Evolutionary conservation across 2,329 filamentous ascomycete species (phyloP).

Genomic region (Clonostachys chloroleuca): DNA sequence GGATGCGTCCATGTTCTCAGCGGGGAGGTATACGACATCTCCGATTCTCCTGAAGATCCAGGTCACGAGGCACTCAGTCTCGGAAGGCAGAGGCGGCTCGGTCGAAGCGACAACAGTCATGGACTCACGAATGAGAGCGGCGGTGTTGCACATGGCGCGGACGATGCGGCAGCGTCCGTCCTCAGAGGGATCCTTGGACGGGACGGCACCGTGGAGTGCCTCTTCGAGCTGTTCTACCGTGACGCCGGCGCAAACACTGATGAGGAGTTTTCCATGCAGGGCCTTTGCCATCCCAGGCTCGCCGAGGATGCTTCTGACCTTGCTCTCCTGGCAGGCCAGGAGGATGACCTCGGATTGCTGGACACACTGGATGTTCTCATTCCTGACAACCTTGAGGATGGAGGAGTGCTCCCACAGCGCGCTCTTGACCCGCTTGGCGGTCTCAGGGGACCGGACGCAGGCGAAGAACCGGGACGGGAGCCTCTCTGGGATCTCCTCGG

Average conservation of each 20-base stretch:
- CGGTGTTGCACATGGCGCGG: slow-evolving; percentile 82
- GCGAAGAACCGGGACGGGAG: slow-evolving; percentile 76
- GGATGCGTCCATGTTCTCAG: slow-evolving; percentile 64
- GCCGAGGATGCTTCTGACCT: slow-evolving; percentile 63
- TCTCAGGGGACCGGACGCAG: slow-evolving; percentile 68
- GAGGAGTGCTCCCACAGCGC: slow-evolving; percentile 60
- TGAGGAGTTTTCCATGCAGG: slow-evolving; percentile 73
- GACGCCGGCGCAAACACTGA: slow-evolving; percentile 78
- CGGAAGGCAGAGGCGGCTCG: slow-evolving; percentile 49
- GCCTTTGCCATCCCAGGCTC: slow-evolving; percentile 67
- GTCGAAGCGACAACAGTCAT: slow-evolving; percentile 76
- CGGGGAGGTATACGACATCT: slow-evolving; percentile 62
- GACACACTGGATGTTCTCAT: slow-evolving; percentile 66
- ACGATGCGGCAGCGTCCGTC: slow-evolving; percentile 60
- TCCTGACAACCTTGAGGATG: slow-evolving; percentile 61
- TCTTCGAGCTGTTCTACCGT: slow-evolving; percentile 63
- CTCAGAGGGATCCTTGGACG: slow-evolving; percentile 36
- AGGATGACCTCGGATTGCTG: slow-evolving; percentile 68
- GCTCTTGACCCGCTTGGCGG: slow-evolving; percentile 63
- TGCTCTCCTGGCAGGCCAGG: slow-evolving; percentile 77
- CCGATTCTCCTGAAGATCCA: slow-evolving; percentile 78
- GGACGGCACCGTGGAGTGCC: slow-evolving; percentile 53
- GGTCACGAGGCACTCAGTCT: slow-evolving; percentile 54
- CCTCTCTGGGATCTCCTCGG: slow-evolving; percentile 44
- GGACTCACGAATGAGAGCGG: slow-evolving; percentile 70